Evolutionary conservation across 192 early-diverging fungal genomes (phyloP).

Genomic region (Rhizophagus sp.): DNA sequence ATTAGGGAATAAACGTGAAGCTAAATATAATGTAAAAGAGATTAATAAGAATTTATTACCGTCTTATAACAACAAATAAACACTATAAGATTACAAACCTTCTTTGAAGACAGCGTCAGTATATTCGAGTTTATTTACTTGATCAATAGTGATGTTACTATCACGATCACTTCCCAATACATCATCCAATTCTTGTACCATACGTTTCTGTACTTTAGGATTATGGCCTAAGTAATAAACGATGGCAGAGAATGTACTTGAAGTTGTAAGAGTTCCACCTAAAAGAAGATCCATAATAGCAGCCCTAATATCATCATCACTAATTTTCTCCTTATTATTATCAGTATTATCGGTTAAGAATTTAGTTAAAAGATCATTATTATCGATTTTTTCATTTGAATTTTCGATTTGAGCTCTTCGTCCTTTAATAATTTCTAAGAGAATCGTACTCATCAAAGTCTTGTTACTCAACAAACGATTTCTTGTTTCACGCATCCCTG

Average conservation of each 20-base stretch:
- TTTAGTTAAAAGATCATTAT: neutral
- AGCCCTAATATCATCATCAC: conserved; percentile 12
- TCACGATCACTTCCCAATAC: neutral
- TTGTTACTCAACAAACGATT: neutral
- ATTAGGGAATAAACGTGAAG: neutral
- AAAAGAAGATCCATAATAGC: neutral
- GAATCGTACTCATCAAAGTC: neutral
- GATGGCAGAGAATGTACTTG: neutral
- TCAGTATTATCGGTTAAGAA: neutral
- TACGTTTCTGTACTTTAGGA: conserved; percentile 6
- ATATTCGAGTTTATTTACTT: conserved; percentile 19
- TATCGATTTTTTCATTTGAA: neutral
- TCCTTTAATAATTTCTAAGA: neutral
- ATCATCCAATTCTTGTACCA: neutral
- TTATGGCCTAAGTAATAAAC: neutral
- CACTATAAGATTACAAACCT: neutral
- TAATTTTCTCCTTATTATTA: neutral
- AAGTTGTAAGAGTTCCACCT: neutral
- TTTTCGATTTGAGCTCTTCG: neutral
- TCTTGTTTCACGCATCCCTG: neutral
- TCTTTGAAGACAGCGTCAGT: conserved; percentile 10
- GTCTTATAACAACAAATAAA: too few relatives aligned
- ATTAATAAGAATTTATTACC: neutral
- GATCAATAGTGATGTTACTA: neutral
- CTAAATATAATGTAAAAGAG: neutral